A percentile compares a stretch with the other conserved stretches of the same genome.
These are phyloP conservation scores for Claviceps pazoutovae DNA, from an alignment of 2,329 filamentous ascomycete species.

Conservation along the genomic window DNA sequence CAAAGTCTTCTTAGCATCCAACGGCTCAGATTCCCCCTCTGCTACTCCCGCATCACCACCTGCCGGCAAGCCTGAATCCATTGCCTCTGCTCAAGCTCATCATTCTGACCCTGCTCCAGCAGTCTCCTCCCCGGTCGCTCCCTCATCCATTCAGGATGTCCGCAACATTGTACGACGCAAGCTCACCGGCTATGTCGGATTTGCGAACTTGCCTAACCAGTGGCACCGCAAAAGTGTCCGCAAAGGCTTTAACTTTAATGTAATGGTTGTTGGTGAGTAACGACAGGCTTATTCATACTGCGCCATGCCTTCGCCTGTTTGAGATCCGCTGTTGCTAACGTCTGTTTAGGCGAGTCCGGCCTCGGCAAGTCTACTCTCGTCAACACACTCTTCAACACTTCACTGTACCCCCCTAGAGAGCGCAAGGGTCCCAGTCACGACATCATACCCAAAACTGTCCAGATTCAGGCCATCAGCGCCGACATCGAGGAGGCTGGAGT, in stretches of 20 bases:
- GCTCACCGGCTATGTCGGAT: slow-evolving; percentile 95
- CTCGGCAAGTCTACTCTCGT: slow-evolving; percentile 98
- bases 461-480: slow-evolving; percentile 86
- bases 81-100: slow-evolving; percentile 15
- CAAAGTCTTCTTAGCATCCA: slow-evolving; percentile 25
- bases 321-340: neutral
- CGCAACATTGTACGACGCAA: slow-evolving; percentile 97
- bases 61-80: slow-evolving; percentile 23
- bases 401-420: slow-evolving; percentile 95
- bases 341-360: slow-evolving; percentile 78
- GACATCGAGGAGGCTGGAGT: slow-evolving; percentile 98
- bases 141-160: slow-evolving; percentile 47
- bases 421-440: slow-evolving; percentile 94
- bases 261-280: slow-evolving; percentile 96
- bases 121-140: slow-evolving; percentile 21
- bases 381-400: slow-evolving; percentile 99
- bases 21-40: slow-evolving; percentile 29
- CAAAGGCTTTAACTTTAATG: slow-evolving; percentile 99
- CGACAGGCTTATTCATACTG: neutral
- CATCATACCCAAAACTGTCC: slow-evolving; percentile 95
- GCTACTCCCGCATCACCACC: slow-evolving; percentile 28
- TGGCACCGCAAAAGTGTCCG: slow-evolving; percentile 99
- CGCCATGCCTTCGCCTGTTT: neutral
- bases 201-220: slow-evolving; percentile 97
- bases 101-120: slow-evolving; percentile 21